Conservation (phyloP, 164 flowering plant genomes). For the Macadamia tetraphylla region DNA sequence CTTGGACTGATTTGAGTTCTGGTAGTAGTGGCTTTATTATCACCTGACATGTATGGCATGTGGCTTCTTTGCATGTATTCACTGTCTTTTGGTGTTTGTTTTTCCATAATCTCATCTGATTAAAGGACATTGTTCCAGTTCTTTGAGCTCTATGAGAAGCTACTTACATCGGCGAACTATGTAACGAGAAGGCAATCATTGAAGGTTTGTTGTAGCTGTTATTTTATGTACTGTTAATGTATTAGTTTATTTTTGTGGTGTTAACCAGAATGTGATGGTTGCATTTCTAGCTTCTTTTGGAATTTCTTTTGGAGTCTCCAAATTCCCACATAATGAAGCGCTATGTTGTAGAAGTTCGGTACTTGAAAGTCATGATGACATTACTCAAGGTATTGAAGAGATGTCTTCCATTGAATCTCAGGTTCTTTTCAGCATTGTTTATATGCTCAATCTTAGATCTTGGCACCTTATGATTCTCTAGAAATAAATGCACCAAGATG, state of each 20-base stretch:
- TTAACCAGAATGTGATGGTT: conserved; percentile 13
- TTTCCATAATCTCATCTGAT: conserved; percentile 16
- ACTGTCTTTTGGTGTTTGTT: neutral
- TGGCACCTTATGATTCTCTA: neutral
- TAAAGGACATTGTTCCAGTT: conserved; percentile 51
- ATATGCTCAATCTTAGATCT: neutral
- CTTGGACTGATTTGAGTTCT: too few species aligned
- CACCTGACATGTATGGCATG: conserved; percentile 5
- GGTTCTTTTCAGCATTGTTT: neutral
- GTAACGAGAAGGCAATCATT: conserved; percentile 96
- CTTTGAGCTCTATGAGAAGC: conserved; percentile 73
- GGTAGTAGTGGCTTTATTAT: too few species aligned
- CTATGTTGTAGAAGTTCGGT: conserved; percentile 73
- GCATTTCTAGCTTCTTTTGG: conserved; percentile 77
- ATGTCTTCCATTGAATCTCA: neutral
- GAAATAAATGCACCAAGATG: neutral
- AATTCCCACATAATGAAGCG: conserved; percentile 90
- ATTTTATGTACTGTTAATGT: conserved; percentile 2
- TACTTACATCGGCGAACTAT: conserved; percentile 80
- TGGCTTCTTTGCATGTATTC: neutral
- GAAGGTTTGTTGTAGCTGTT: conserved; percentile 53
- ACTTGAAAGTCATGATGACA: conserved; percentile 88
- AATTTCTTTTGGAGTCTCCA: conserved; percentile 89
- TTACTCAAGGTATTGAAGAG: conserved; percentile 42
- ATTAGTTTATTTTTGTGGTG: conserved; percentile 6